Evolutionary conservation across 2,329 filamentous ascomycete species (phyloP).

Genomic region (Blastomyces parvus): DNA sequence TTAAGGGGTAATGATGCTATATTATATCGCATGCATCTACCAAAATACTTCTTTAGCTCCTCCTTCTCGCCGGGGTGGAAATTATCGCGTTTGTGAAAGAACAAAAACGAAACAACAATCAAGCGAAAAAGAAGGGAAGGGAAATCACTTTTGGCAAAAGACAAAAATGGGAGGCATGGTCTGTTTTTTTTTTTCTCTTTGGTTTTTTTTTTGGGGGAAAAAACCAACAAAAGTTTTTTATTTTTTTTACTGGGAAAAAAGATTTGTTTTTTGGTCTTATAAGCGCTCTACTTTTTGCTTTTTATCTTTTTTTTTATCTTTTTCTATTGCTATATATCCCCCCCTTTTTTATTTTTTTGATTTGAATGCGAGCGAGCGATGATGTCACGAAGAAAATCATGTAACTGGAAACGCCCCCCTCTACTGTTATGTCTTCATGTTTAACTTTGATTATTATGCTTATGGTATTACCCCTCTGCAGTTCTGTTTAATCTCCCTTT

Average conservation of each 20-base stretch:
- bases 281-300: too few species aligned
- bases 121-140: background rate
- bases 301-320: background rate
- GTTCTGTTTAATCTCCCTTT: background rate
- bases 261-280: background rate
- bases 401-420: background rate
- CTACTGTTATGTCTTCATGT: background rate
- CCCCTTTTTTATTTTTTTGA: background rate
- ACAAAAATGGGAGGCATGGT: background rate
- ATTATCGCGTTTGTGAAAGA: background rate
- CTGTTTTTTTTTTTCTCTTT: background rate
- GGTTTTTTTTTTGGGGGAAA: too few species aligned
- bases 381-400: background rate
- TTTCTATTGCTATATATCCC: background rate
- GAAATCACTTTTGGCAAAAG: background rate
- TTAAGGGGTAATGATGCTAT: too few species aligned
- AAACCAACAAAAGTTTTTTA: background rate
- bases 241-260: background rate
- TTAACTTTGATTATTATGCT: background rate
- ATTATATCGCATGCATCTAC: too few species aligned
- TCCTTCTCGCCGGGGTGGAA: background rate
- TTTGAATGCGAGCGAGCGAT: background rate
- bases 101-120: background rate
- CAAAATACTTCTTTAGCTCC: too few species aligned
- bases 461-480: too few species aligned